phyloP scores from a whole-genome alignment of 768 basidiomycete species.

The Xanthoconium purpureum region DNA sequence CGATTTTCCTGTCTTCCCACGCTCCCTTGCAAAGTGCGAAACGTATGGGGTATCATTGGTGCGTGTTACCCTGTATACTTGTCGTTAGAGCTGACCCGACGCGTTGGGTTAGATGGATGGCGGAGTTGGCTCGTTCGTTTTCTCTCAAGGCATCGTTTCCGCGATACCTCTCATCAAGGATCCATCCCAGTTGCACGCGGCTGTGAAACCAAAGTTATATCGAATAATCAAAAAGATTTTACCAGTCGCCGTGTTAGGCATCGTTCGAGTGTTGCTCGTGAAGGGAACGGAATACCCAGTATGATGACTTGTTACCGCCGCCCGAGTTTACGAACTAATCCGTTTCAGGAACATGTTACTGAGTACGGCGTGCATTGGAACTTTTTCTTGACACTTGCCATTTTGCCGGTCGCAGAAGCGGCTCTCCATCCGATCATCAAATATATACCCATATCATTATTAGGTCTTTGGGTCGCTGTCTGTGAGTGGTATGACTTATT shows the following conservation, averaged over 20 bases:
- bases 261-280: slow-evolving; percentile 77
- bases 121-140: slow-evolving; percentile 96
- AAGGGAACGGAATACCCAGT: slow-evolving; percentile 96
- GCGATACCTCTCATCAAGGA: slow-evolving; percentile 75
- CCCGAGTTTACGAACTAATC: not conserved
- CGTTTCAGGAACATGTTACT: slow-evolving; percentile 80
- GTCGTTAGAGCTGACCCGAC: not conserved
- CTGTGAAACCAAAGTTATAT: slow-evolving; percentile 50
- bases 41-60: slow-evolving; percentile 94
- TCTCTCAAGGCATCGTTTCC: slow-evolving; percentile 92
- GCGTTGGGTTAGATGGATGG: slow-evolving; percentile 78
- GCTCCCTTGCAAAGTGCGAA: slow-evolving; percentile 87
- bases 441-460: slow-evolving; percentile 52
- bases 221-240: slow-evolving; percentile 52
- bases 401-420: slow-evolving; percentile 72
- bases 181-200: slow-evolving; percentile 47
- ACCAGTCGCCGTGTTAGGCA: slow-evolving; percentile 69
- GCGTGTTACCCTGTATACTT: slow-evolving; percentile 20
- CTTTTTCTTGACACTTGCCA: slow-evolving; percentile 91
- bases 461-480: slow-evolving; percentile 61
- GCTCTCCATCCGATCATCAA: slow-evolving; percentile 64
- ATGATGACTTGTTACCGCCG: slow-evolving; percentile 18
- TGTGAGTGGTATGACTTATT: slow-evolving; percentile 38
- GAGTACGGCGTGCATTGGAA: slow-evolving; percentile 99
- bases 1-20: slow-evolving; percentile 91